Evolutionary conservation across 1,284 basidiomycete genomes (phyloP).

Genomic region (Porodaedalea pini): DNA sequence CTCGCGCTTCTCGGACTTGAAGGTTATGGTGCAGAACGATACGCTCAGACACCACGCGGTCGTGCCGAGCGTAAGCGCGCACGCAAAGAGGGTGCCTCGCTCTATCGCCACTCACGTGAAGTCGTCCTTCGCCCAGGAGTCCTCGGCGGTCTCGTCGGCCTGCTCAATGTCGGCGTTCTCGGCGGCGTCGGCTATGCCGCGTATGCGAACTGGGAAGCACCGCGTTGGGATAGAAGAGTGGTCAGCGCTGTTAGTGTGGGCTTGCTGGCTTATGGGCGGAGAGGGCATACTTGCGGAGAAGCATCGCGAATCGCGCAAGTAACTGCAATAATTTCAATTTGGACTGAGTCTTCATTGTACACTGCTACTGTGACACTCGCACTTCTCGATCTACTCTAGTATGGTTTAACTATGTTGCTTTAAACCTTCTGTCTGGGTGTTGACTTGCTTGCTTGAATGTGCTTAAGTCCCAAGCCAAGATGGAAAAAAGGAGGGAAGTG

Average conservation of each 20-base stretch:
- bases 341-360: no score
- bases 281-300: conserved; percentile 41
- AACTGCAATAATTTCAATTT: no score
- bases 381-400: no score
- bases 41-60: conserved; percentile 57
- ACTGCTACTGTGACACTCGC: no score
- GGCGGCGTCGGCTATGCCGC: conserved; percentile 66
- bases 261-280: conserved; percentile 61
- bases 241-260: conserved; percentile 65
- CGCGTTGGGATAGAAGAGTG: conserved; percentile 65
- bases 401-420: no score
- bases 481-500: no score
- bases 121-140: conserved; percentile 66
- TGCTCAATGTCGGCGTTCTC: conserved; percentile 69
- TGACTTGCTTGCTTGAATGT: no score
- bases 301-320: conserved; percentile 2
- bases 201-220: conserved; percentile 66
- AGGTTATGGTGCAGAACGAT: conserved; percentile 61
- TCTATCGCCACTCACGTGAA: conserved; percentile 60
- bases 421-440: no score
- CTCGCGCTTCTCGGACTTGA: conserved; percentile 59
- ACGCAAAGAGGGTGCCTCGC: conserved; percentile 55
- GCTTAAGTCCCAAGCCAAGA: no score
- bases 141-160: conserved; percentile 57
- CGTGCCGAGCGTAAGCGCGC: conserved; percentile 55